Evolutionary conservation across 352 stramenopile genomes (phyloP), one percentile per base, ranked within the genome.

Genomic region (Phytopythium litorale): DNA sequence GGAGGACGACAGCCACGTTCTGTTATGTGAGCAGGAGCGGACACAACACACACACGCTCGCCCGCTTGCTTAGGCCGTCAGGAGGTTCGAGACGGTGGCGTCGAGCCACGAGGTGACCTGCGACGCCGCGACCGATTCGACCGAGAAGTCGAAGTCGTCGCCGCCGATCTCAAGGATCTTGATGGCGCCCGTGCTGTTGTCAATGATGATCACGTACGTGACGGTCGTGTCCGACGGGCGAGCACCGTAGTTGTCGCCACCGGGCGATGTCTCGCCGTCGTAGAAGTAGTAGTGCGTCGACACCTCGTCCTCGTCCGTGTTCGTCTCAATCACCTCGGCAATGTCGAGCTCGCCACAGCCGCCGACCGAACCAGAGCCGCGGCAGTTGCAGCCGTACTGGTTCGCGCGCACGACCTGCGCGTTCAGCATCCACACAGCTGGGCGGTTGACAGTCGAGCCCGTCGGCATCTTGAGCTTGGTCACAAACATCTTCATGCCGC

Each of bases 301-400:
- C n/a, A 91, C 69, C 56, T 79, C 76, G 64, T 89, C 73, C 53
- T 78, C 57, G 12, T 58, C 63, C 18, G 66, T 65, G 73, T 84
- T 86, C 37, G 77, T 87, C 65, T 86, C 75, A 32, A 91, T 88
- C 15, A 88, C 81, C 60, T 91, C 81, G 40, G 81, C 81, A 23
- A 89, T 77, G 57, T 89, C 81, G 21, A 91, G 74, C 46, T 92
- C 82, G 56, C 82, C 82, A 52, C 82, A 92, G 63, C 80, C 82
- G 49, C 82, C 82, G 16, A 71, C 67, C 4, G 65, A 60, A 0
- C 78, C 78, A 12, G 68, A 74, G 51, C 78, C 75, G 52, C 82
- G 82, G 73, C 82, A 92, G 67, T 90, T 91, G 75, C 82, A 89
- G 45, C 73, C 69, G 64, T 91, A 91, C 68, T 91, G 82, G 66